Base-by-base conservation (phyloP, 495 filamentous ascomycete genomes). In the Bryoglossum gracile region DNA sequence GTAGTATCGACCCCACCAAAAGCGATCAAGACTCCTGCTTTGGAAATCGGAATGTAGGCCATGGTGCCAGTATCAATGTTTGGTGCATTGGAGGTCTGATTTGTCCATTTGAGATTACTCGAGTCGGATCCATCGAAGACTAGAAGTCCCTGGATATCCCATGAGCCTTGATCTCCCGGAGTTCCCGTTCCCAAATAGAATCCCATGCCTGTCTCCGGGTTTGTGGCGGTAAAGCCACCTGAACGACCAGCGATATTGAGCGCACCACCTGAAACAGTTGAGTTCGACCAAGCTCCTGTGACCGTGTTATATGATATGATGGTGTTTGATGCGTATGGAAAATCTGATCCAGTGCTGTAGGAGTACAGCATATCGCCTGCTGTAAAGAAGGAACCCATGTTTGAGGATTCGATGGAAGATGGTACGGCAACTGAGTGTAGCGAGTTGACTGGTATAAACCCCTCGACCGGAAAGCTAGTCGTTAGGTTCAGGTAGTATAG, bases 321-420 rank as follows among this genome's bases (percentile, higher is more conserved):
- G 16, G 37, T 40, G 19, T 40, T 19, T 5, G 37, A 18, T 21
- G 37, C 37, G 14, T 18, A 3, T 3, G 37, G 37, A 18, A 23
- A 40, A 10, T 10, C 16, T 3, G 37, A 21, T 13, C 13, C 13
- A 19, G 3, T 40, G 19, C 37, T 40, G 37, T 40, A 40, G 37
- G 37, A 40, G 37, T 40, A 40, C 19, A 40, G 18, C 4, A 40
- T 40, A 40, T 40, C 37, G 4, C 37, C 37, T 3, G 37, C 13
- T 19, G 37, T 23, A 23, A 40, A 40, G 37, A 40, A 40, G 72
- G 73, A 11, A 68, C 57, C 14, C 55, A 65, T 24, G 65, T 75
- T 58, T 3, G 4, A 4, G 4, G 33, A 4, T 35, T 13, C 33
- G 3, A 35, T 16, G 17, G 10, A 3, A 35, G 33, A 35, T 3